A percentile compares a stretch with the other conserved stretches of the same genome.
phyloP scores from a whole-genome alignment of 2,329 filamentous ascomycete genomes.

The Alternaria panax region DNA sequence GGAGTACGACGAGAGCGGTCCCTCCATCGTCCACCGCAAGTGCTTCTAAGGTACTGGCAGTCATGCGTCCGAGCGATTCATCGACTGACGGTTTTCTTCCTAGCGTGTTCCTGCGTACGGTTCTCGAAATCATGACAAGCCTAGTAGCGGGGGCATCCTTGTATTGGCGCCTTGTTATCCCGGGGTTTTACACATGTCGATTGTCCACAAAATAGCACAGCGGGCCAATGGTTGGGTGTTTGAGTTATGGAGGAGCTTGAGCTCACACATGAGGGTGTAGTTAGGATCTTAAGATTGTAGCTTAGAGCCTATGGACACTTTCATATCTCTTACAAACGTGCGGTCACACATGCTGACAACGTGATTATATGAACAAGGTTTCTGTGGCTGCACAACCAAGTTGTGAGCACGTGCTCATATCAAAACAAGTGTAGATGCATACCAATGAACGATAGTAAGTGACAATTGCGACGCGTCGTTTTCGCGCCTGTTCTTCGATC shows the following conservation, averaged over 20 bases:
- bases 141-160: constrained; percentile 47
- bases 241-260: constrained; percentile 48
- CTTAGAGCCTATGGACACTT: constrained; percentile 49
- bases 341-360: not conserved
- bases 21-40: constrained; percentile 99
- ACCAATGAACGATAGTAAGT: not conserved
- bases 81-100: constrained; percentile 32
- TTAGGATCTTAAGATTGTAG: constrained; percentile 50
- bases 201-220: constrained; percentile 52
- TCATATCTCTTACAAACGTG: constrained; percentile 35
- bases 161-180: constrained; percentile 47
- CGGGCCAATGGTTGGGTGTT: constrained; percentile 48
- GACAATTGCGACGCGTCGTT: not conserved
- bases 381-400: not conserved
- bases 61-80: constrained; percentile 10
- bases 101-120: constrained; percentile 46
- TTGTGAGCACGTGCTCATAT: not conserved
- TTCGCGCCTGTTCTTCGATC: not conserved
- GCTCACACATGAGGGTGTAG: constrained; percentile 41
- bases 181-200: constrained; percentile 43
- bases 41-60: constrained; percentile 87
- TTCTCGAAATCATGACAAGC: constrained; percentile 49
- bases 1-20: constrained; percentile 99
- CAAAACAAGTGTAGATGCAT: not conserved
- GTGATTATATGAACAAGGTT: constrained; percentile 1